Base-by-base conservation (phyloP, 1,284 basidiomycete genomes). In the Vanrija pseudolonga region DNA sequence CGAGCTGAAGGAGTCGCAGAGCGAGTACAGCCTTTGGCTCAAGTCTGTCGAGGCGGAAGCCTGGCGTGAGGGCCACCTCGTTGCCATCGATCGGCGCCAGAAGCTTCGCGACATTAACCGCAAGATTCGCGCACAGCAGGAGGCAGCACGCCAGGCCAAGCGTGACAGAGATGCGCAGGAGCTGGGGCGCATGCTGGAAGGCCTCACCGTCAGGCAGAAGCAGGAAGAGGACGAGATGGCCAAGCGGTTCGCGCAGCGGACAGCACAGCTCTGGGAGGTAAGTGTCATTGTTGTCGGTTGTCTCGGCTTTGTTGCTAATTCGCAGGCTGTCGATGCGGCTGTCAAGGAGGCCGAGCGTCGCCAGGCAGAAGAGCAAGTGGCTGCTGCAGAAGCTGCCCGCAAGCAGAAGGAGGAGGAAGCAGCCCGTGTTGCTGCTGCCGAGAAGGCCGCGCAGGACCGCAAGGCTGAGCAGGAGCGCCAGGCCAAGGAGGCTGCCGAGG, bases 221-320 rank as follows among this genome's bases (percentile, higher is more conserved):
- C 45, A 61, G 46, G 66, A 71, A 56, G 65, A 67, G 47, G 62
- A 71, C 48, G 70, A 71, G 39, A 45, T 55, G 4, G 50, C 55
- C 6, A 47, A 55, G 39, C 50, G 53, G 4, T 74, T 73, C 50
- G 57, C 53, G 3, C 68, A 73, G 38, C 56, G 71, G 41, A 62
- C 71, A 28, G 61, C 60, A 47, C 60, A 59, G 54, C 60, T 74
- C 4, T 74, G 72, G 72, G 62, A 55, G 8, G 70, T 72, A 49
- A 63, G 66, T 63, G 15, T 17, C 19, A n/a, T 23, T 8, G 12
- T 12, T 32, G 8, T n/a, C n/a, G n/a, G n/a, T 1, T 3, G n/a
- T 3, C n/a, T n/a, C 8, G 39, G 22, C 32, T 6, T 22, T n/a
- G 8, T 1, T 47, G 45, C 55, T 59, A 22, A 52, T 44, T 9